These are phyloP conservation scores for Nicotiana rustica DNA, from an alignment of 305 asterid species.

Conservation along the genomic window DNA sequence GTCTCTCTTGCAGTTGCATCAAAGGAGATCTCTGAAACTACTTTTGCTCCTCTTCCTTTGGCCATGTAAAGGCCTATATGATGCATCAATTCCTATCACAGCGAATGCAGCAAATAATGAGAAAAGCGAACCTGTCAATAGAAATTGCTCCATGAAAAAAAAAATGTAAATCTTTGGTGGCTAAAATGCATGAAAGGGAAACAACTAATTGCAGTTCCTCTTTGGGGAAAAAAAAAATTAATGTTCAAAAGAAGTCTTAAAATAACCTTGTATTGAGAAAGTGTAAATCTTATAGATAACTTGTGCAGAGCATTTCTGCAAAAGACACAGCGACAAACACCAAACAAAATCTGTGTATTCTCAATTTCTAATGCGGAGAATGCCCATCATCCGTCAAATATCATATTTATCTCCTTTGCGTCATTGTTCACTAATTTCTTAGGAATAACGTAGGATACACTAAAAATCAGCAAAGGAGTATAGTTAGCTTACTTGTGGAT, in stretches of 20 bases:
- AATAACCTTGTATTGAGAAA: background rate
- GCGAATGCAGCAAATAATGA: conserved; percentile 30
- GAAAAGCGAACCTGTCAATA: background rate
- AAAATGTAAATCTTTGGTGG: background rate
- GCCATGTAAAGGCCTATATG: conserved; percentile 91
- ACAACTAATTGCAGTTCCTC: background rate
- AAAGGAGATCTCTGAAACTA: conserved; percentile 68
- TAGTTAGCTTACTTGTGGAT: conserved; percentile 76
- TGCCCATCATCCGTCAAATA: background rate
- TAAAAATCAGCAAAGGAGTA: background rate
- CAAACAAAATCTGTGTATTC: background rate
- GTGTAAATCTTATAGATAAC: background rate
- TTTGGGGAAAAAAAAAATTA: background rate
- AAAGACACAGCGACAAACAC: background rate
- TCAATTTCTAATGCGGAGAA: background rate
- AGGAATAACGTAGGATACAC: background rate
- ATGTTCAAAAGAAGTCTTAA: background rate
- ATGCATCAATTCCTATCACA: conserved; percentile 76
- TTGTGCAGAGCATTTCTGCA: background rate
- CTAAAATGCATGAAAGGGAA: background rate
- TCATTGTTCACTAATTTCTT: background rate
- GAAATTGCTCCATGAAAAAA: background rate
- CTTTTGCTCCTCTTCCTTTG: conserved; percentile 88
- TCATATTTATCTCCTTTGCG: background rate
- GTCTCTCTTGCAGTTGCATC: conserved; percentile 35